Evolutionary conservation across 805 yeast genomes (phyloP).

Genomic region (Starmera dryadoides): DNA sequence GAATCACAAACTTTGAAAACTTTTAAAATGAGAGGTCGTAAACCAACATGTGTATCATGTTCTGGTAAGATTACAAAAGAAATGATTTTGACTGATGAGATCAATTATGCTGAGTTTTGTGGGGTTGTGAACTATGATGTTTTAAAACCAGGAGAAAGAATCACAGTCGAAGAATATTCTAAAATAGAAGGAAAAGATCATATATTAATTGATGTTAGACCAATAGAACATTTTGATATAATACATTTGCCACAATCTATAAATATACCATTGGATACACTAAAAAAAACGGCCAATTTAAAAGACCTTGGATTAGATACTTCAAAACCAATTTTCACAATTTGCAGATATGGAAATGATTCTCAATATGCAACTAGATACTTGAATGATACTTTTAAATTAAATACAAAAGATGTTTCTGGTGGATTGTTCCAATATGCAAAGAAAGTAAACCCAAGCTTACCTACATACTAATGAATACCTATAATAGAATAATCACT

Average conservation of each 20-base stretch:
- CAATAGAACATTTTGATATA: conserved; percentile 66
- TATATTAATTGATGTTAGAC: conserved; percentile 70
- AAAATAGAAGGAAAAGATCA: conserved; percentile 13
- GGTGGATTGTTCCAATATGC: conserved; percentile 81
- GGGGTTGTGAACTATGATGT: conserved; percentile 48
- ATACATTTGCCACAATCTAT: conserved; percentile 50
- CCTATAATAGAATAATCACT: neutral
- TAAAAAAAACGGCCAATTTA: conserved; percentile 25
- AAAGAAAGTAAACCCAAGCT: conserved; percentile 42
- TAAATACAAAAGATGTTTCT: conserved; percentile 51
- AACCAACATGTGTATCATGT: conserved; percentile 56
- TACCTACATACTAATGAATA: conserved; percentile 53
- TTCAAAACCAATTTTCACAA: conserved; percentile 40
- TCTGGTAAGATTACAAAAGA: conserved; percentile 40
- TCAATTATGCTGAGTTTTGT: conserved; percentile 71
- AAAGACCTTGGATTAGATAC: conserved; percentile 23
- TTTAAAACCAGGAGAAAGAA: conserved; percentile 36
- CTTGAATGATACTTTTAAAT: conserved; percentile 43
- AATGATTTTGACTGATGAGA: conserved; percentile 34
- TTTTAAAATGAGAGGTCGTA: conserved; percentile 74
- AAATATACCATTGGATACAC: conserved; percentile 54
- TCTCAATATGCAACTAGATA: conserved; percentile 68
- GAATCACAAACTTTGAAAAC: conserved; percentile 59
- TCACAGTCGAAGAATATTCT: conserved; percentile 33
- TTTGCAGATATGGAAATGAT: conserved; percentile 89